Evolutionary conservation across 495 filamentous ascomycete species (phyloP), one percentile per base, ranked within the genome.

Genomic region (Filosporella fistucella): DNA sequence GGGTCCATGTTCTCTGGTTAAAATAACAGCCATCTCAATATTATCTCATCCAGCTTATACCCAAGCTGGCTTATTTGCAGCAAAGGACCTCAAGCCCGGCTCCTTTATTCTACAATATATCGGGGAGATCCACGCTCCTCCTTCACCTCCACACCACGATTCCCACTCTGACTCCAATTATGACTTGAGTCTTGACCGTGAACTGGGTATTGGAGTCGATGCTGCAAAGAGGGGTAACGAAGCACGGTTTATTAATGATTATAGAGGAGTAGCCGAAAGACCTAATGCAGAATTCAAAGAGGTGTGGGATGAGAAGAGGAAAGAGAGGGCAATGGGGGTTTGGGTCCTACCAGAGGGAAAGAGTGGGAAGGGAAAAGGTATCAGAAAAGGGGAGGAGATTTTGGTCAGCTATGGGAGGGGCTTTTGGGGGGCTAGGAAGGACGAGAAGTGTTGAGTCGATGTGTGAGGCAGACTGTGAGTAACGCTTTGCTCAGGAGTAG

Each of bases 201-300:
- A 81, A 3, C 53, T 56, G 3, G 75, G 71, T 18, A 60, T 88
- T 0, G 81, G 78, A 4, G 71, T 88, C 13, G 85, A 89, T 58
- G 85, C 83, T 2, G 68, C 61, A 6, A 66, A 59, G 10, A 59
- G 58, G 35, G 85, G 85, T 3, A 88, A 86, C 53, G 85, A 89
- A 63, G 82, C 77, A 3, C 63, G 85, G 9, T 88, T 85, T 60
- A 70, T 84, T 25, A 89, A 89, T 55, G 85, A 89, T 61, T 89
- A 85, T 53, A 72, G 85, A 14, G 84, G 85, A 1, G 69, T 88
- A 4, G 62, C 62, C 0, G 65, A 59, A 10, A 48, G 46, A 24
- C 52, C 60, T 12, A 58, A 66, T 25, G 61, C 64, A 3, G 81
- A 85, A 61, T 85, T 86, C 50, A 65, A 65, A 20, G 77, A 72